Evolutionary conservation across 345 rosid genomes (phyloP).

Genomic region (Populus tremula): DNA sequence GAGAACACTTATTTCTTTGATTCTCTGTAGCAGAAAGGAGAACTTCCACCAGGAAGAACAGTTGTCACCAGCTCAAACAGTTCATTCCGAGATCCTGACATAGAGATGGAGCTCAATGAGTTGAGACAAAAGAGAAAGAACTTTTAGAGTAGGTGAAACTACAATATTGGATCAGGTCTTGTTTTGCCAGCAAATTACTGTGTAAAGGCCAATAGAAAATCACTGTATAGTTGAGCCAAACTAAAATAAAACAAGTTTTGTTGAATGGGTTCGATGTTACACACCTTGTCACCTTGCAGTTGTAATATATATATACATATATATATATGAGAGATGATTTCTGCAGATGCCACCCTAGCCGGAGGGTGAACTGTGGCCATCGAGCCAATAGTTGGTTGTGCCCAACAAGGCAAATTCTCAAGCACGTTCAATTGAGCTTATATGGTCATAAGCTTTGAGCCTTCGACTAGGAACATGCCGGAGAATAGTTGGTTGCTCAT

Average conservation of each 20-base stretch:
- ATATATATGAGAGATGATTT: neutral
- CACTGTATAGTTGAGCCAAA: constrained; percentile 11
- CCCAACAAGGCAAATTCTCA: neutral
- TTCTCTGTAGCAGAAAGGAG: constrained; percentile 51
- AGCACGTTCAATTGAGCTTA: neutral
- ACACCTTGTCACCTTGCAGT: neutral
- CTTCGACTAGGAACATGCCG: neutral
- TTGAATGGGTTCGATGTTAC: neutral
- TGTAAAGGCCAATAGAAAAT: constrained; percentile 6
- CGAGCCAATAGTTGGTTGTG: neutral
- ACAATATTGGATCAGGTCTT: neutral
- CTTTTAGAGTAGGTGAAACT: neutral
- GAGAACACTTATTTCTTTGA: neutral
- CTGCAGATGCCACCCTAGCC: neutral
- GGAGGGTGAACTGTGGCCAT: neutral
- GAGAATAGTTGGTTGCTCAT: too few relatives aligned
- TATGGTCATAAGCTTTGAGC: neutral
- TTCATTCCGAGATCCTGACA: constrained; percentile 49
- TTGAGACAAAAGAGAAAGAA: constrained; percentile 42
- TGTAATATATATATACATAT: neutral
- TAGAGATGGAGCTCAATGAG: constrained; percentile 68
- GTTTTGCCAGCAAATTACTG: neutral
- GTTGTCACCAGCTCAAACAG: constrained; percentile 32
- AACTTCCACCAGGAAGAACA: constrained; percentile 65
- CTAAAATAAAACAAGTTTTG: neutral